A percentile compares a stretch with the other conserved stretches of the same genome.
Conservation (phyloP, 2,329 filamentous ascomycete genomes). For the Plectosphaerella plurivora region DNA sequence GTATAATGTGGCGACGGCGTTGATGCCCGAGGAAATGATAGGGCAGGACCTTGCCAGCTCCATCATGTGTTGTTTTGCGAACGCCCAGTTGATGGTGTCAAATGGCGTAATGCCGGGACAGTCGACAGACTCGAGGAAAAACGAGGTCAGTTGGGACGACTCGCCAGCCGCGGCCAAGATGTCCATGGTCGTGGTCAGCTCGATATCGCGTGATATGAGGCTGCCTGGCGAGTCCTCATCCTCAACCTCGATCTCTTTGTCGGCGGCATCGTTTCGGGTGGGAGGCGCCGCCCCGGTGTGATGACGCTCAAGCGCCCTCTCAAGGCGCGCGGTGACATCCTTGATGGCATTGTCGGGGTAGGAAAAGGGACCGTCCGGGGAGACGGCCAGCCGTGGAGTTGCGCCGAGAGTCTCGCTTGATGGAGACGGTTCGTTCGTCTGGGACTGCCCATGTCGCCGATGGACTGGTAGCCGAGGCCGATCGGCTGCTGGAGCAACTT, state of each 20-base stretch:
- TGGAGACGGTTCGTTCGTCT: too few relatives aligned
- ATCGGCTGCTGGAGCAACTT: neutral
- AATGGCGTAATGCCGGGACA: constrained; percentile 12
- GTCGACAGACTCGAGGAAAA: constrained; percentile 14
- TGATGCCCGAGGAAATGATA: constrained; percentile 5
- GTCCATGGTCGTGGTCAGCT: constrained; percentile 16
- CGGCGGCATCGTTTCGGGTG: neutral
- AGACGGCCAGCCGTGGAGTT: neutral
- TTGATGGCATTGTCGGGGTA: neutral
- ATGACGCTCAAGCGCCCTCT: neutral
- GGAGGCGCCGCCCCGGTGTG: neutral
- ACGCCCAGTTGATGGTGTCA: constrained; percentile 13
- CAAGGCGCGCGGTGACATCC: neutral
- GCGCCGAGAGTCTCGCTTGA: neutral
- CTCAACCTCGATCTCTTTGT: neutral
- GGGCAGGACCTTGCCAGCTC: constrained; percentile 2
- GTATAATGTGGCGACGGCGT: constrained; percentile 10
- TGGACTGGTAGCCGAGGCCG: neutral
- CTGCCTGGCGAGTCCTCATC: constrained; percentile 6
- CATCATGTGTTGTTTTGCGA: constrained; percentile 7
- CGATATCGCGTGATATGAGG: constrained; percentile 15
- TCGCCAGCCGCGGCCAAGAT: constrained; percentile 6
- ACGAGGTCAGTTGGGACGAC: constrained; percentile 5
- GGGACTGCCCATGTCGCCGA: neutral
- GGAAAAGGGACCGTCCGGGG: neutral